Evolutionary conservation across 2,329 filamentous ascomycete species (phyloP).

Genomic region (Pyrenophora teres): DNA sequence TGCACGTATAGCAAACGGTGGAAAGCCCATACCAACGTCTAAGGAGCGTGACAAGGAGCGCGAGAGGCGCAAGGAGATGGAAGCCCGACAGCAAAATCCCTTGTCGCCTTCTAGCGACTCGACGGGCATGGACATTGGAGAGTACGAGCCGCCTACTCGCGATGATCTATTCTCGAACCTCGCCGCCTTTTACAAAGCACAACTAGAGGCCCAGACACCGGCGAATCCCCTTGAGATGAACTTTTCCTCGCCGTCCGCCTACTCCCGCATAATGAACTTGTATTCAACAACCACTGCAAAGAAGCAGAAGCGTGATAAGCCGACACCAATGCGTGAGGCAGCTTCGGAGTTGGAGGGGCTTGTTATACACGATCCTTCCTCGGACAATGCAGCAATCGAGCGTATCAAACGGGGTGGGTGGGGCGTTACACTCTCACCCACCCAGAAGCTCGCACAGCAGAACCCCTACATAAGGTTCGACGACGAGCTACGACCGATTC

Average conservation of each 20-base stretch:
- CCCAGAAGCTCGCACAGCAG: slow-evolving; percentile 58
- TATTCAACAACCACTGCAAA: slow-evolving; percentile 66
- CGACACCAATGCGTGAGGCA: slow-evolving; percentile 81
- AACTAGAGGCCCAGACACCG: slow-evolving; percentile 64
- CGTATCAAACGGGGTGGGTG: slow-evolving; percentile 64
- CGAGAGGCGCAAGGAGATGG: slow-evolving; percentile 42
- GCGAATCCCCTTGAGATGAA: slow-evolving; percentile 57
- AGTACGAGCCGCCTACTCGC: slow-evolving; percentile 54
- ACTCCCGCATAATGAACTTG: slow-evolving; percentile 88
- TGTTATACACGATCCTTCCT: slow-evolving; percentile 62
- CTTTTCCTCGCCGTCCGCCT: slow-evolving; percentile 75
- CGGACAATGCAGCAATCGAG: slow-evolving; percentile 64
- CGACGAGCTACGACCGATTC: slow-evolving; percentile 77
- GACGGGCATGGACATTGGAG: slow-evolving; percentile 7
- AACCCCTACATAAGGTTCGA: slow-evolving; percentile 64
- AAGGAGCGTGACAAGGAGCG: slow-evolving; percentile 49
- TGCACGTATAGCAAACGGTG: slow-evolving; percentile 65
- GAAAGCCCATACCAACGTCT: slow-evolving; percentile 46
- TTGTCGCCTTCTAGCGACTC: slow-evolving; percentile 27
- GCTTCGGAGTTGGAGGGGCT: slow-evolving; percentile 72
- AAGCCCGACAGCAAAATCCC: slow-evolving; percentile 25
- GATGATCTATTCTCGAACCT: slow-evolving; percentile 77
- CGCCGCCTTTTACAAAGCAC: slow-evolving; percentile 78
- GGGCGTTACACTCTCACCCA: slow-evolving; percentile 63
- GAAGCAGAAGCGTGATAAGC: slow-evolving; percentile 65